Percentiles rank a stretch among this genome's conserved stretches.
Conservation (phyloP, 2,329 filamentous ascomycete species). For the Phialophora macrospora region DNA sequence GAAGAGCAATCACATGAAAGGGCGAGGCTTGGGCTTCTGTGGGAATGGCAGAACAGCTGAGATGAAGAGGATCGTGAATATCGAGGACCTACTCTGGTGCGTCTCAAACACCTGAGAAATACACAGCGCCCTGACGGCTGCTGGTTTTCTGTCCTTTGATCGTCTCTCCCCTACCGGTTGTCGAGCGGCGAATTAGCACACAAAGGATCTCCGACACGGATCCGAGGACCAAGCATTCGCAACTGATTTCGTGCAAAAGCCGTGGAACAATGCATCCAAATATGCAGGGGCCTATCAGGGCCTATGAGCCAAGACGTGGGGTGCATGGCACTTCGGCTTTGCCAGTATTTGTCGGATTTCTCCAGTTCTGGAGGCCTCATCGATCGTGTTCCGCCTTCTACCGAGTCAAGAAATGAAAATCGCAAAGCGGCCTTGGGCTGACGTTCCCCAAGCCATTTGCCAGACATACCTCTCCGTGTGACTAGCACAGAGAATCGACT, state of each 20-base stretch:
- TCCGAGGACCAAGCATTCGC: not conserved
- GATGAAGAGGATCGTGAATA: no score
- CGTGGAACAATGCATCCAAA: not conserved
- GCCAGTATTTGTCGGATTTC: no score
- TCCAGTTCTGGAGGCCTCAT: no score
- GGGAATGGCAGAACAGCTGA: not conserved
- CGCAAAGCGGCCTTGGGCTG: not conserved
- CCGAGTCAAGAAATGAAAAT: no score
- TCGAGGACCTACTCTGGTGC: no score
- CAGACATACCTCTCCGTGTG: not conserved
- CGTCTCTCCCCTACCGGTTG: not conserved
- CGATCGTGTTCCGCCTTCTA: no score
- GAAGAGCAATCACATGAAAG: no score
- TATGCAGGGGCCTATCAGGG: not conserved
- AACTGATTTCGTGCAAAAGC: not conserved
- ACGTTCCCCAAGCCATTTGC: not conserved
- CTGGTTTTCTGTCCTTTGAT: not conserved
- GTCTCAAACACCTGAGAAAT: no score
- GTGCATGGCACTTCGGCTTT: not conserved
- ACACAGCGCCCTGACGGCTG: not conserved
- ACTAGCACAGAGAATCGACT: not conserved
- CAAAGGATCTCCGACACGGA: not conserved
- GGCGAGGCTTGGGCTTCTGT: no score
- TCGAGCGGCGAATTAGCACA: not conserved
- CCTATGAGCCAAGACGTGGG: not conserved